These are phyloP conservation scores for Hypomontagnella monticulosa DNA, from an alignment of 495 filamentous ascomycete species.

Conservation along the genomic window DNA sequence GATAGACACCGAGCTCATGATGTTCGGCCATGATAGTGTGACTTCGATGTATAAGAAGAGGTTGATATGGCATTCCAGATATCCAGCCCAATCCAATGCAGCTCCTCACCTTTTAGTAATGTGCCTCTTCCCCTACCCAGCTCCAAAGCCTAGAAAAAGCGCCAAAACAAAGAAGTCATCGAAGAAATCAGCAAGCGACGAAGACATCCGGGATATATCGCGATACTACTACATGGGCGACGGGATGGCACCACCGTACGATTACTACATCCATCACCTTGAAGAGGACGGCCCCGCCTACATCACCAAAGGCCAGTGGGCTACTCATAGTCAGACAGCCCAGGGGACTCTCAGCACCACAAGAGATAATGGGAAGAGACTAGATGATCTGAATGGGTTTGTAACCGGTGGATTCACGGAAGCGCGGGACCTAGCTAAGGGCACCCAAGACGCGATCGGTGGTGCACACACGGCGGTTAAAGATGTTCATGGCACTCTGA, in stretches of 20 bases:
- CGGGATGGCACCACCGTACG: constrained; percentile 14
- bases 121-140: constrained; percentile 34
- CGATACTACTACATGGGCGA: neutral
- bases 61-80: neutral
- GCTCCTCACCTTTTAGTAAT: constrained; percentile 14
- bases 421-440: constrained; percentile 25
- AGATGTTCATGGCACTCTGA: constrained; percentile 31
- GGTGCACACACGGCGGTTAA: constrained; percentile 32
- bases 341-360: constrained; percentile 9
- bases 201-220: neutral
- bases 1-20: neutral
- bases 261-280: constrained; percentile 10
- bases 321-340: constrained; percentile 14
- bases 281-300: constrained; percentile 21
- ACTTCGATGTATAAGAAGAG: constrained; percentile 16
- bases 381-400: constrained; percentile 31
- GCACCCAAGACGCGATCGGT: constrained; percentile 19
- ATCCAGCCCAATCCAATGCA: neutral
- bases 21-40: neutral
- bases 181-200: constrained; percentile 4
- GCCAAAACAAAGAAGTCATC: constrained; percentile 16
- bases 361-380: constrained; percentile 32
- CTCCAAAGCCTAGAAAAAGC: constrained; percentile 22
- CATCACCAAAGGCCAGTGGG: constrained; percentile 25
- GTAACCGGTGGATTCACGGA: constrained; percentile 29